Percentiles rank a stretch among this genome's conserved stretches.
phyloP scores from a whole-genome alignment of 139 green algal species.

The Chlamydomonas sphaeroides region DNA sequence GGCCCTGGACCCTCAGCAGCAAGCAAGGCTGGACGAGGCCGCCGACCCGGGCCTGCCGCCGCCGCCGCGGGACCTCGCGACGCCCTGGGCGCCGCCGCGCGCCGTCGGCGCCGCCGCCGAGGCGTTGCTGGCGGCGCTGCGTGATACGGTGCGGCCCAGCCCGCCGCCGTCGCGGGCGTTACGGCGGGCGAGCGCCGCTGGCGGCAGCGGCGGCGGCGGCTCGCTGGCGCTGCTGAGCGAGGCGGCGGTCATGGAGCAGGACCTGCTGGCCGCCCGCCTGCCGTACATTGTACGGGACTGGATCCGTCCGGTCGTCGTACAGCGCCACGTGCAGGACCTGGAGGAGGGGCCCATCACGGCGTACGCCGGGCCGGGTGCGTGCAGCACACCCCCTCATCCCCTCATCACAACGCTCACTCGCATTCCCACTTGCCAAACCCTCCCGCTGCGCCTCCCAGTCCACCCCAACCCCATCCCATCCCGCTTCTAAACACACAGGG shows the following conservation, averaged over 20 bases:
- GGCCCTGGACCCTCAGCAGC: too few relatives aligned
- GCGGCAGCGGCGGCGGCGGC: not conserved
- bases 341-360: conserved; percentile 35
- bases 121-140: not conserved
- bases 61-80: not conserved
- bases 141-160: not conserved
- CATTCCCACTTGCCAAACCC: too few relatives aligned
- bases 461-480: too few relatives aligned
- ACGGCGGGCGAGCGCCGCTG: not conserved
- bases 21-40: too few relatives aligned
- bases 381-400: too few relatives aligned
- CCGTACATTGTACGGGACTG: not conserved
- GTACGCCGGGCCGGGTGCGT: conserved; percentile 27
- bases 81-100: not conserved
- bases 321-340: conserved; percentile 30
- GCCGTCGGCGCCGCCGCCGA: not conserved
- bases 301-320: conserved; percentile 12
- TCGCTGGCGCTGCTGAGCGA: conserved; percentile 13
- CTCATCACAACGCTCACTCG: too few relatives aligned
- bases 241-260: conserved; percentile 27
- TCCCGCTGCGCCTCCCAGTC: too few relatives aligned
- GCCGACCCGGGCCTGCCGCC: conserved; percentile 12
- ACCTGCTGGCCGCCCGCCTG: not conserved
- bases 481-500: too few relatives aligned
- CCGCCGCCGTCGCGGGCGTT: conserved; percentile 3